These are phyloP conservation scores for Eucalyptus melliodora DNA, from an alignment of 345 rosid genomes.

Conservation along the genomic window DNA sequence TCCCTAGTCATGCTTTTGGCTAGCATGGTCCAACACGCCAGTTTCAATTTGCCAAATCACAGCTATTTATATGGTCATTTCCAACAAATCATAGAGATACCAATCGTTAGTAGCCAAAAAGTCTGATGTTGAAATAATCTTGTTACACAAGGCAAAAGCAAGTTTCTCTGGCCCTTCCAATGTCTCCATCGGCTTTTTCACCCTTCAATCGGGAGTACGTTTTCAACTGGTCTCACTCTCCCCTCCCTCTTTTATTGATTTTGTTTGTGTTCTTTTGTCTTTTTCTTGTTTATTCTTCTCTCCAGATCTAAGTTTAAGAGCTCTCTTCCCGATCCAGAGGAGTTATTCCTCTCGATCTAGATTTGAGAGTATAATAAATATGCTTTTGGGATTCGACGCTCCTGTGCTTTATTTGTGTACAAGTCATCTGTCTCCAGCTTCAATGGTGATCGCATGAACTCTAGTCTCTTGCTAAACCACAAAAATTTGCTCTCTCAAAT, in stretches of 20 bases:
- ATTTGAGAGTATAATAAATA: no score
- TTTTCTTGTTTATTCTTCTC: neutral
- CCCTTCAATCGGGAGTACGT: no score
- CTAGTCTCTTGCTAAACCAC: neutral
- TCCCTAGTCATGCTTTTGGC: neutral
- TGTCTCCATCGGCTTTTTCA: no score
- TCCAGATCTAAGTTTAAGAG: accelerated
- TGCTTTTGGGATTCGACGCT: no score
- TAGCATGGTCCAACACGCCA: neutral
- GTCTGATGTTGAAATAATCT: no score
- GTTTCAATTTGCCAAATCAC: neutral
- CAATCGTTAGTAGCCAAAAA: no score
- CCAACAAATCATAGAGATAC: neutral
- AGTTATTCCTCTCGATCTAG: neutral
- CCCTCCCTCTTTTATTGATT: neutral
- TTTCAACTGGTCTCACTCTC: neutral
- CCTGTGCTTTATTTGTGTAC: accelerated
- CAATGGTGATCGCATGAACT: accelerated
- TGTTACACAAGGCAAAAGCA: no score
- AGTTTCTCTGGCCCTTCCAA: no score
- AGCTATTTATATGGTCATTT: neutral
- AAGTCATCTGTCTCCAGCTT: neutral
- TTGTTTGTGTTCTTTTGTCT: neutral
- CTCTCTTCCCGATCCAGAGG: no score
- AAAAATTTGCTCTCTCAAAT: neutral